phyloP scores from a whole-genome alignment of 2,329 filamentous ascomycete genomes.

The Penicillium fuscoglaucum region DNA sequence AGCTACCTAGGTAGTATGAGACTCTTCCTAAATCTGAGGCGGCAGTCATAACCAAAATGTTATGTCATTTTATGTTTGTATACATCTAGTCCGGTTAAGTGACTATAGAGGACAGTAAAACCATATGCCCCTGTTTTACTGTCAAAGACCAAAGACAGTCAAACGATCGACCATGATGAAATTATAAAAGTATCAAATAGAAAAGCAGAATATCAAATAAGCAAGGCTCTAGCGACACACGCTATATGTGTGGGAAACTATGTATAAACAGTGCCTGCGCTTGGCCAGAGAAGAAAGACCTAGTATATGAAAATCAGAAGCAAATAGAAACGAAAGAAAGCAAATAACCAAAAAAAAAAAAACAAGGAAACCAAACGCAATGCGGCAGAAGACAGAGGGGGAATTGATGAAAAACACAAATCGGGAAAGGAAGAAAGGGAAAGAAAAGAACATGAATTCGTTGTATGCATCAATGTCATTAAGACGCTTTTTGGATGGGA shows the following conservation, averaged over 20 bases:
- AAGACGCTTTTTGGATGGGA: conserved; percentile 1
- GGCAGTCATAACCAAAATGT: neutral
- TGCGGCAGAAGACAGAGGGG: neutral
- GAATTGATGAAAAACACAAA: neutral
- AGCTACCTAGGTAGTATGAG: too few species aligned
- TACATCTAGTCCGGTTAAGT: neutral
- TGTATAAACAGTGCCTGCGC: neutral
- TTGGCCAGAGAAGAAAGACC: neutral
- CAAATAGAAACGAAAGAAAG: neutral
- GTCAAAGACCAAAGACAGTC: neutral
- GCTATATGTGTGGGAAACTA: neutral
- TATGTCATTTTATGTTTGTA: neutral
- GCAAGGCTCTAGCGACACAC: neutral
- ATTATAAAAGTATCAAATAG: neutral
- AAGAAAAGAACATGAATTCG: neutral
- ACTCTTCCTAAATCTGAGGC: too few species aligned
- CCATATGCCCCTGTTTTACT: neutral
- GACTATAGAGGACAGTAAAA: neutral
- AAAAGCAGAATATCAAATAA: neutral
- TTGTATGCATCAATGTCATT: conserved; percentile 9
- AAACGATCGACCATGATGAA: too few species aligned
- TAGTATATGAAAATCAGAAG: neutral
- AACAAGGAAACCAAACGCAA: neutral
- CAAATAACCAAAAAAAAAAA: neutral
- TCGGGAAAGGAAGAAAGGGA: neutral